phyloP scores from a whole-genome alignment of 768 basidiomycete species.

The Auricularia cornea region DNA sequence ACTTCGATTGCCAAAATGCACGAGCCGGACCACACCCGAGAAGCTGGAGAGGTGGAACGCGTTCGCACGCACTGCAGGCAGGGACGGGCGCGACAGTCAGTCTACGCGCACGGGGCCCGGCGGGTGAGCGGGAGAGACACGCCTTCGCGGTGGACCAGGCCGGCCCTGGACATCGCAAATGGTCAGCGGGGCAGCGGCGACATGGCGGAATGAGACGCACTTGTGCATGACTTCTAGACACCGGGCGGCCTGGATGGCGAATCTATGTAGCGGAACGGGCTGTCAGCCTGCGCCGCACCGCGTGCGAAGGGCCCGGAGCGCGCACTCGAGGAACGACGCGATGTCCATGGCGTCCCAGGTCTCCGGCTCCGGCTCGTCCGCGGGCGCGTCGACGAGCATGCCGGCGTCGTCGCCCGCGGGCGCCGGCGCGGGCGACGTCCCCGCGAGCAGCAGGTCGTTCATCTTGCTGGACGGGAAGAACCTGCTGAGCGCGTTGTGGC shows the following conservation, averaged over 20 bases:
- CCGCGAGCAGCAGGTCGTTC: slow-evolving; percentile 58
- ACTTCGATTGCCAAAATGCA: slow-evolving; percentile 69
- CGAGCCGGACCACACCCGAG: slow-evolving; percentile 55
- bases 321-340: slow-evolving; percentile 66
- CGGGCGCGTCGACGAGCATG: slow-evolving; percentile 26
- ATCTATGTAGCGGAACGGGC: slow-evolving; percentile 33
- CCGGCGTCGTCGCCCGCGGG: slow-evolving; percentile 41
- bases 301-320: slow-evolving; percentile 9
- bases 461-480: slow-evolving; percentile 60
- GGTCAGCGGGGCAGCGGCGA: not conserved
- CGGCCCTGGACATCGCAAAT: slow-evolving; percentile 30
- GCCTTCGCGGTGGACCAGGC: slow-evolving; percentile 65
- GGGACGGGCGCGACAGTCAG: not conserved
- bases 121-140: not conserved
- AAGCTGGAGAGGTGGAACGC: slow-evolving; percentile 63
- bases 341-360: slow-evolving; percentile 60
- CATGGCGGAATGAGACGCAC: slow-evolving; percentile 23
- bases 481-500: slow-evolving; percentile 58
- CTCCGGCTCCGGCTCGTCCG: slow-evolving; percentile 36
- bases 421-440: slow-evolving; percentile 34
- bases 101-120: not conserved
- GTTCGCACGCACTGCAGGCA: slow-evolving; percentile 53
- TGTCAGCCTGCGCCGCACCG: not conserved
- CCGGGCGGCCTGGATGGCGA: slow-evolving; percentile 66
- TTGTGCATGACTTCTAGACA: slow-evolving; percentile 62